These are phyloP conservation scores for Russula abietina DNA, from an alignment of 768 basidiomycete species.

Conservation along the genomic window DNA sequence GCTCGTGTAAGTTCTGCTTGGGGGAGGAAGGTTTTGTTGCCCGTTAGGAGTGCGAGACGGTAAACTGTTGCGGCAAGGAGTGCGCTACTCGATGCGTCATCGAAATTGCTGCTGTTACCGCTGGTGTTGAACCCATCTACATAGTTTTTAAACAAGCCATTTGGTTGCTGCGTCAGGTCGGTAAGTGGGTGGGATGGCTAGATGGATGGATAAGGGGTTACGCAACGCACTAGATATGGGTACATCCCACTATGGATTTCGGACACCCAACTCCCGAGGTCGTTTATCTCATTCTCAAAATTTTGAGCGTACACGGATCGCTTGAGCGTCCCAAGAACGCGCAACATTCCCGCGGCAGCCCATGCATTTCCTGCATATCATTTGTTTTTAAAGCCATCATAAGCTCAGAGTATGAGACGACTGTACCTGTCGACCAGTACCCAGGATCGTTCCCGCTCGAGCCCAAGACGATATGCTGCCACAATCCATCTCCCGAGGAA, in stretches of 20 bases:
- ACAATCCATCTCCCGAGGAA: slow-evolving; percentile 45
- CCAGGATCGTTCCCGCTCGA: slow-evolving; percentile 48
- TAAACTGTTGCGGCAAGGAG: slow-evolving; percentile 75
- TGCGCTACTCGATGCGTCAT: slow-evolving; percentile 67
- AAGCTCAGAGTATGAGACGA: slow-evolving; percentile 24
- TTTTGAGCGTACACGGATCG: slow-evolving; percentile 48
- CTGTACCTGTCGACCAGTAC: slow-evolving; percentile 79
- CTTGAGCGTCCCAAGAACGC: slow-evolving; percentile 71
- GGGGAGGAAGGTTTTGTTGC: slow-evolving; percentile 45
- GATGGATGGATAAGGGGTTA: slow-evolving; percentile 9
- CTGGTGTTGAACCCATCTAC: slow-evolving; percentile 39
- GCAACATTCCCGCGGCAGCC: slow-evolving; percentile 84
- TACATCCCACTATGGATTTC: slow-evolving; percentile 75
- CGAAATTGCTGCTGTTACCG: slow-evolving; percentile 44
- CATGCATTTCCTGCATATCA: slow-evolving; percentile 67
- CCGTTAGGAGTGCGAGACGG: slow-evolving; percentile 53
- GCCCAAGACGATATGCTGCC: slow-evolving; percentile 73
- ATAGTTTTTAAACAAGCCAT: slow-evolving; percentile 66
- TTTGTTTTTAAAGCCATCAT: no score
- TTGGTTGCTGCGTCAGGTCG: slow-evolving; percentile 35
- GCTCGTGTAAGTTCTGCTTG: slow-evolving; percentile 52
- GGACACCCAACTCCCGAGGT: slow-evolving; percentile 57
- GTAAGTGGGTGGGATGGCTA: not conserved
- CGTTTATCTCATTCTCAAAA: slow-evolving; percentile 46
- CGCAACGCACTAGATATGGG: slow-evolving; percentile 50